These are phyloP conservation scores for Vinca major DNA, from an alignment of 305 asterid species.

Conservation along the genomic window DNA sequence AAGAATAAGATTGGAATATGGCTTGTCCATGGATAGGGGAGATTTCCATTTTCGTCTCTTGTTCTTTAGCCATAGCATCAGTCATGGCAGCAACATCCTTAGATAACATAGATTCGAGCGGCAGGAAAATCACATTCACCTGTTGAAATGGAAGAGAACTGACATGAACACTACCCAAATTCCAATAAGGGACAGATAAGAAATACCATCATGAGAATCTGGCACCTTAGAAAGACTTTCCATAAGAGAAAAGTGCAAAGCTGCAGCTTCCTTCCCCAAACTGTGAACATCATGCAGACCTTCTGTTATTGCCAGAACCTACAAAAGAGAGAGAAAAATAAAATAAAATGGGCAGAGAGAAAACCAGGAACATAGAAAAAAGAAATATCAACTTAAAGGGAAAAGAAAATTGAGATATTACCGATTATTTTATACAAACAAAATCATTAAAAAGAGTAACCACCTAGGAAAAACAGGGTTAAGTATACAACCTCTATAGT, in stretches of 20 bases:
- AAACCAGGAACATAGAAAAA: background rate
- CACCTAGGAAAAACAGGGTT: background rate
- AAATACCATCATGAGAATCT: constrained; percentile 11
- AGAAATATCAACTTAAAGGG: background rate
- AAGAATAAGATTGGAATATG: constrained; percentile 79
- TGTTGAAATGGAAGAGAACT: constrained; percentile 32
- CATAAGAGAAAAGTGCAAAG: constrained; percentile 72
- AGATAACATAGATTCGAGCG: constrained; percentile 79
- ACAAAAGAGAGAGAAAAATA: constrained; percentile 13
- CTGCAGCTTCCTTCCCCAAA: constrained; percentile 90
- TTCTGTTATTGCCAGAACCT: constrained; percentile 98
- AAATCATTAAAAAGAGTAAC: background rate
- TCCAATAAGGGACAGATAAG: constrained; percentile 6
- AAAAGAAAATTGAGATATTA: background rate
- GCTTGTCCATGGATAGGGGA: constrained; percentile 97
- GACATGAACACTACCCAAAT: background rate
- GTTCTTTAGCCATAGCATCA: constrained; percentile 68
- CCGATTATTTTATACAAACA: background rate
- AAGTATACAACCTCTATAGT: background rate
- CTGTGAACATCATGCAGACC: constrained; percentile 85
- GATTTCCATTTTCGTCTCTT: constrained; percentile 60
- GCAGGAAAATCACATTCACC: constrained; percentile 82
- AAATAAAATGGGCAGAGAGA: background rate
- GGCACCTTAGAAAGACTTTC: constrained; percentile 82
- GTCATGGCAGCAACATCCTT: constrained; percentile 84